Evolutionary conservation across 2,329 filamentous ascomycete genomes (phyloP), one percentile per base, ranked within the genome.

Genomic region (Penicillium corylophilum): DNA sequence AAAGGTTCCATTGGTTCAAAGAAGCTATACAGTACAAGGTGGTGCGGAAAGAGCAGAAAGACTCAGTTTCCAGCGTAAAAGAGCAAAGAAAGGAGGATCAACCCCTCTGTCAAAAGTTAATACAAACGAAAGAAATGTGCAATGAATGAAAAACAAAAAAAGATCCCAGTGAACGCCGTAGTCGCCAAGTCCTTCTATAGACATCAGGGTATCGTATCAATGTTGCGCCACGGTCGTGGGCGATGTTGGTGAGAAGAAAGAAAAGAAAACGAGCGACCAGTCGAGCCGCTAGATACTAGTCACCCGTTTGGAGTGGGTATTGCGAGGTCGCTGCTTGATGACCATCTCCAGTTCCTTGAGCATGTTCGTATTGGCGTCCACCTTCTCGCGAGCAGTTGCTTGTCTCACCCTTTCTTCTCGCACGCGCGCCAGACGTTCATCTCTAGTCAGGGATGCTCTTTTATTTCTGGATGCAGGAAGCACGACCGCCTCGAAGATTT

Each of bases 401-500:
- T 89, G 88, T 56, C 83, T 83, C 48, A 85, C 85, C 51, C 93
- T 82, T 40, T 97, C 93, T 67, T 96, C 92, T 63, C 88, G 87
- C 78, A 96, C 91, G 71, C 88, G 93, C 39, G 81, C 79, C 62
- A 97, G 88, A 39, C 94, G 85, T 73, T 99, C 91, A 64, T 96
- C 92, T 64, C 93, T 79, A 1, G 88, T 90, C 59, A 96, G 77
- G 16, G 74, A 77, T 62, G 84, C 88, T 58, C 86, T 81, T 53
- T 88, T 85, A 36, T 86, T 80, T 33, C 75, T 76, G 6, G 60
- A 56, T 3, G 84, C 77, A 2, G 87, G 88, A 51, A 89, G 77
- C 2, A 92, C 90, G 33, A 97, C 84, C 0, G 92, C 94, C 72
- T 99, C 94, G 56, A 96, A 97, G 1, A 99, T 83, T 65, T 95